Evolutionary conservation across 2,329 filamentous ascomycete genomes (phyloP).

Genomic region (Aspergillus piperis): DNA sequence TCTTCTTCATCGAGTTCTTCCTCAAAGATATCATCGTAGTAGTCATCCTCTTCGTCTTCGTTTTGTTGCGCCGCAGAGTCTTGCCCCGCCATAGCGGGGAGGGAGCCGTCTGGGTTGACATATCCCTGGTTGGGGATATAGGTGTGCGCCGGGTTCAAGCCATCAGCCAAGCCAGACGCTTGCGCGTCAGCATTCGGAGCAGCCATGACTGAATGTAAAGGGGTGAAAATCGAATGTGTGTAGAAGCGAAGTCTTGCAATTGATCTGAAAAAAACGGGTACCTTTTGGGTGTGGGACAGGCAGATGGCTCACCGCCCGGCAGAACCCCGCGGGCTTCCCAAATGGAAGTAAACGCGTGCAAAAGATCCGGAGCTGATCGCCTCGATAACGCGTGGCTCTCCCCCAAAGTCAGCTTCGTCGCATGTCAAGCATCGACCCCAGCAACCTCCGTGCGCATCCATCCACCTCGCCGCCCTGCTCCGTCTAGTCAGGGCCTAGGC

Average conservation of each 20-base stretch:
- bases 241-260: neutral
- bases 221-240: neutral
- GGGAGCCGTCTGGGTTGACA: slow-evolving; percentile 38
- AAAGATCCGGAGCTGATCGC: slow-evolving; percentile 16
- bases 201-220: slow-evolving; percentile 25
- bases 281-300: slow-evolving; percentile 3
- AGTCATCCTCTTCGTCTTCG: slow-evolving; percentile 58
- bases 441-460: slow-evolving; percentile 3
- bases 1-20: slow-evolving; percentile 59
- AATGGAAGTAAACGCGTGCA: slow-evolving; percentile 15
- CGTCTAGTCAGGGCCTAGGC: neutral
- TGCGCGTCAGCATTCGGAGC: slow-evolving; percentile 23
- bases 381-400: slow-evolving; percentile 24
- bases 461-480: slow-evolving; percentile 2
- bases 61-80: slow-evolving; percentile 39
- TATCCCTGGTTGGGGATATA: slow-evolving; percentile 55
- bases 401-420: slow-evolving; percentile 7
- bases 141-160: slow-evolving; percentile 48
- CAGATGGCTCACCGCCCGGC: slow-evolving; percentile 35
- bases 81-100: slow-evolving; percentile 36
- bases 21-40: slow-evolving; percentile 62
- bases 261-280: slow-evolving; percentile 21
- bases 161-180: slow-evolving; percentile 44
- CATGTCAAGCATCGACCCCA: slow-evolving; percentile 16
- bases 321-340: slow-evolving; percentile 36